Evolutionary conservation across 148 eudicot genomes (phyloP), one percentile per base, ranked within the genome.

Genomic region (Rhododendron ovatum): DNA sequence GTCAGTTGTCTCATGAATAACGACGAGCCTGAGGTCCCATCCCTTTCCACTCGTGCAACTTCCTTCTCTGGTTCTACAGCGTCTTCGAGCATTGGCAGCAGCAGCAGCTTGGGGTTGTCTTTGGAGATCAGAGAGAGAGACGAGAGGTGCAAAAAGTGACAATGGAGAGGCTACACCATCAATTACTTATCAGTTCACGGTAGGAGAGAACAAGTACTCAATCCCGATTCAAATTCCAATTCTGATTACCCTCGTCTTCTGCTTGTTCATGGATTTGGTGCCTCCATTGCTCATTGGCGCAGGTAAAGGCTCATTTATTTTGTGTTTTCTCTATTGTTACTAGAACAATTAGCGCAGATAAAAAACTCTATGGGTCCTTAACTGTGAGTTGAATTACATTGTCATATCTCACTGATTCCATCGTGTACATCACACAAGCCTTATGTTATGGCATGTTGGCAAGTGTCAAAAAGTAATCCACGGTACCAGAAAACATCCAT

Each of bases 241-340:
- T 63, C 78, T n/a, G 47, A 69, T 45, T 3, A 33, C 14, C 91
- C 95, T 48, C 96, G 96, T 84, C 88, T 96, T 81, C 89, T 96
- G 53, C 96, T 96, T 82, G 97, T 96, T 89, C 98, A 96, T 88
- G 99, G 99, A 43, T 95, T 96, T 61, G 99, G 99, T 48, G 99
- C 99, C 89, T 96, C 99, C 4, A 85, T 96, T 80, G 93, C 97
- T 87, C 99, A 96, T 81, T 96, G 99, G 99, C 95, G 99, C 82
- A 95, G 95, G 98, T 93, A 75, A 17, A 47, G 20, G 41, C 33
- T 41, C 24, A 13, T 47, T 12, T 63, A n/a, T n/a, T 65, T 65
- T 65, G 13, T 65, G 65, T 20, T 20, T 41, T 59, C n/a, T 59
- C 65, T 59, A 20, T 59, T 59, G 24, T 18, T 59, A 7, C n/a